Evolutionary conservation across 108 stramenopile species (phyloP).

Genomic region (Cyclotella cryptica): DNA sequence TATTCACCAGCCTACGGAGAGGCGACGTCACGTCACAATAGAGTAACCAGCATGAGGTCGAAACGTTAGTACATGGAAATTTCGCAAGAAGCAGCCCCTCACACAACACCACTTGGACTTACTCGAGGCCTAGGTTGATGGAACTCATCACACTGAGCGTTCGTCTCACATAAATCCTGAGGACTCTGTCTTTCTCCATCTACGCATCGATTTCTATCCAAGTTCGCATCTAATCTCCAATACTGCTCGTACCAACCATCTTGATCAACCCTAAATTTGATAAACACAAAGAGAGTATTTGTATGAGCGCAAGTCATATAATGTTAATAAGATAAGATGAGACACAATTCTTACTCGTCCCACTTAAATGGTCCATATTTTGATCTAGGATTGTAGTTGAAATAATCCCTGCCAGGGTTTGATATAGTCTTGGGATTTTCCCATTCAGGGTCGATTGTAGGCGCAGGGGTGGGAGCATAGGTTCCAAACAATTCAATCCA

Average conservation of each 20-base stretch:
- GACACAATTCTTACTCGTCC: too few relatives aligned
- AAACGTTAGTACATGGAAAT: too few relatives aligned
- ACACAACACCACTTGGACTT: neutral
- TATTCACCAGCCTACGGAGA: slow-evolving; percentile 23
- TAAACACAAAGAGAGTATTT: too few relatives aligned
- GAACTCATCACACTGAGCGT: slow-evolving; percentile 23
- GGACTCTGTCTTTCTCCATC: slow-evolving; percentile 42
- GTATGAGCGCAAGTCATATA: too few relatives aligned
- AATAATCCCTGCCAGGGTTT: slow-evolving; percentile 11
- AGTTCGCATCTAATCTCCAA: slow-evolving; percentile 8
- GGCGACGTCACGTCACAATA: too few relatives aligned
- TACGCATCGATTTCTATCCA: slow-evolving; percentile 17
- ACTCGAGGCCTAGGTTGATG: slow-evolving; percentile 30
- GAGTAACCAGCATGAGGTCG: too few relatives aligned
- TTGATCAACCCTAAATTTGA: too few relatives aligned
- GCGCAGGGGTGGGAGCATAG: slow-evolving; percentile 25
- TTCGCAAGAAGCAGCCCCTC: neutral
- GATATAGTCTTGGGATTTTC: slow-evolving; percentile 10
- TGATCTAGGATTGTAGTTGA: too few relatives aligned
- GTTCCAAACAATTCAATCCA: slow-evolving; percentile 34
- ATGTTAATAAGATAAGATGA: too few relatives aligned
- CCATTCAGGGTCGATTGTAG: slow-evolving; percentile 35
- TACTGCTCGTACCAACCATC: slow-evolving; percentile 32
- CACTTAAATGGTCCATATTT: slow-evolving; percentile 32
- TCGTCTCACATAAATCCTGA: slow-evolving; percentile 39